Conservation (phyloP, 768 basidiomycete genomes). For the Brasilioporus rufonigricans region DNA sequence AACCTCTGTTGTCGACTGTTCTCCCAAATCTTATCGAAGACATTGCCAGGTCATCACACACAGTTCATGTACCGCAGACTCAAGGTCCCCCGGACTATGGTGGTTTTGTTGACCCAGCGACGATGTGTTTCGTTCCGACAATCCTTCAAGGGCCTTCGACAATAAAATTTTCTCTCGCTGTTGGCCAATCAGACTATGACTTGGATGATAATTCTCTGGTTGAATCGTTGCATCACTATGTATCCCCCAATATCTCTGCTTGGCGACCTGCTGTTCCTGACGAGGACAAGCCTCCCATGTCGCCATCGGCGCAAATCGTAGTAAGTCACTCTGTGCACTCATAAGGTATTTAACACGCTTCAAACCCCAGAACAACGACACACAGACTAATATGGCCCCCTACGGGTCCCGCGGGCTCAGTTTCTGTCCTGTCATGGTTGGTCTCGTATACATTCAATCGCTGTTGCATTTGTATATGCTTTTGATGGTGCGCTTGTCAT, state of each 20-base stretch:
- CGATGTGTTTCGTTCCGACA: slow-evolving; percentile 6
- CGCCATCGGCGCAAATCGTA: background rate
- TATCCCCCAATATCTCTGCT: background rate
- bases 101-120: background rate
- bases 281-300: background rate
- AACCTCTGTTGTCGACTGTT: slow-evolving; percentile 8
- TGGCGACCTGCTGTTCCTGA: background rate
- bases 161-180: slow-evolving; percentile 4
- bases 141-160: background rate
- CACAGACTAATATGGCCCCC: background rate
- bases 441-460: slow-evolving; percentile 13
- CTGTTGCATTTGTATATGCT: slow-evolving; percentile 21
- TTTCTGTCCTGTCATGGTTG: slow-evolving; percentile 19
- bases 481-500: slow-evolving; percentile 16
- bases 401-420: slow-evolving; percentile 15
- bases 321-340: background rate
- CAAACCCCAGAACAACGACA: background rate
- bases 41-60: background rate
- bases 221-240: background rate
- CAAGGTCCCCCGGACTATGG: background rate
- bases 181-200: background rate
- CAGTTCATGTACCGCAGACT: background rate
- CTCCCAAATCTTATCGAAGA: slow-evolving; percentile 6
- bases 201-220: background rate
- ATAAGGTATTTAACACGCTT: background rate